Percentiles rank a stretch among this genome's conserved stretches.
Evolutionary conservation across 2,329 filamentous ascomycete species (phyloP).

Genomic region (Microsporum canis): DNA sequence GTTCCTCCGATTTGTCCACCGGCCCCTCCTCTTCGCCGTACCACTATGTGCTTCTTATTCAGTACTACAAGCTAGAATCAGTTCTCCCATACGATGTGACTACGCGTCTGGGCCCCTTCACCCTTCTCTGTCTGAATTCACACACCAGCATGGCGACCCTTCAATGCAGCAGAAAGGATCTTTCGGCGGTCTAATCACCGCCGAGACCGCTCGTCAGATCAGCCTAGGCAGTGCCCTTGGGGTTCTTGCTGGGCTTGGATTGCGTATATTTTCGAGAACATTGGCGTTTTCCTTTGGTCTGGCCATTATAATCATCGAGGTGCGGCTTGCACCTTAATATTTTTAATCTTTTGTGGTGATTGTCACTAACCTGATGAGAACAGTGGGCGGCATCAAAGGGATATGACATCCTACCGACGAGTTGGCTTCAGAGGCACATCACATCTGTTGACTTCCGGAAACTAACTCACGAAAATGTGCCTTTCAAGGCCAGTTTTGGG

Average conservation of each 20-base stretch:
- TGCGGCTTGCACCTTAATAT: conserved; percentile 18
- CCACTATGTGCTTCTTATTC: conserved; percentile 26
- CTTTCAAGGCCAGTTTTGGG: conserved; percentile 39
- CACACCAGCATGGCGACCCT: background rate
- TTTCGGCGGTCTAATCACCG: conserved; percentile 21
- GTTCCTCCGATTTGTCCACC: conserved; percentile 13
- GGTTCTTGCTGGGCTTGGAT: conserved; percentile 32
- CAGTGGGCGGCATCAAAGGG: conserved; percentile 38
- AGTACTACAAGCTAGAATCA: conserved; percentile 21
- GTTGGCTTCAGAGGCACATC: conserved; percentile 32
- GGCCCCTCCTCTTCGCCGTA: conserved; percentile 14
- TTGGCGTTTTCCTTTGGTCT: conserved; percentile 35
- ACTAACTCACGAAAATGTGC: conserved; percentile 29
- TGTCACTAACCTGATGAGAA: background rate
- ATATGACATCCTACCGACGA: conserved; percentile 35
- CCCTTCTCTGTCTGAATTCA: conserved; percentile 5
- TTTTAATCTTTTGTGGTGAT: too few species aligned
- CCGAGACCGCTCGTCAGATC: conserved; percentile 32
- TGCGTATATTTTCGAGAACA: conserved; percentile 35
- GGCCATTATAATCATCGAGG: conserved; percentile 35
- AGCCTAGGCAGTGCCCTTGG: conserved; percentile 37
- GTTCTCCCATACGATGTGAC: conserved; percentile 28
- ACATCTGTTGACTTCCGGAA: conserved; percentile 31
- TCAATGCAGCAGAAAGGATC: conserved; percentile 15
- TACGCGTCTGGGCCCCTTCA: conserved; percentile 16